A percentile compares a stretch with the other conserved stretches of the same genome.
phyloP scores from a whole-genome alignment of 108 stramenopile genomes.

The Nannochloropsis gaditana region DNA sequence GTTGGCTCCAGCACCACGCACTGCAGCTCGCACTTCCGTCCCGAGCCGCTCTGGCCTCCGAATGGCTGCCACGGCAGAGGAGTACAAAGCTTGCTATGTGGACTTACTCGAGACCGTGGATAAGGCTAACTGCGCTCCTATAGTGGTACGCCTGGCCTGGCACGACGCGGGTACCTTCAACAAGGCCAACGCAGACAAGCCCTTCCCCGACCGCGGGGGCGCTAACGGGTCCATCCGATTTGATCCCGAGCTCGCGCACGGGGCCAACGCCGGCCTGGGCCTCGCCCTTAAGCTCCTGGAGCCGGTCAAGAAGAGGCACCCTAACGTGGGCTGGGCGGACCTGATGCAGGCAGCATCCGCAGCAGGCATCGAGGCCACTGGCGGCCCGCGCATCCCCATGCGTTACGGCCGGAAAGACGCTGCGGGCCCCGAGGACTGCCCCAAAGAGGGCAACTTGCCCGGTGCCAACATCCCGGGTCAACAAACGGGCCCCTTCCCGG shows the following conservation, averaged over 20 bases:
- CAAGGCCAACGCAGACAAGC: conserved; percentile 14
- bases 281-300: conserved; percentile 44
- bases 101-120: background rate
- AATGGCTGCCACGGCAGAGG: background rate
- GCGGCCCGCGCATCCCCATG: conserved; percentile 55
- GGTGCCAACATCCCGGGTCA: conserved; percentile 26
- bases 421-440: conserved; percentile 46
- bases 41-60: background rate
- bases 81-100: conserved; percentile 20
- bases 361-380: conserved; percentile 32
- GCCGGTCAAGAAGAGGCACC: conserved; percentile 47
- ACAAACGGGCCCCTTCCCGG: background rate
- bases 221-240: conserved; percentile 59
- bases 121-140: conserved; percentile 32
- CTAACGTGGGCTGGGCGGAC: conserved; percentile 53
- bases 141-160: conserved; percentile 54
- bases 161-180: conserved; percentile 49
- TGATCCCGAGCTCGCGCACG: conserved; percentile 55
- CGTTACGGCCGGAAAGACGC: conserved; percentile 53
- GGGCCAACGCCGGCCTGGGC: conserved; percentile 54
- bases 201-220: conserved; percentile 42
- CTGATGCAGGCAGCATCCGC: conserved; percentile 55
- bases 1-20: background rate
- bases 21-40: background rate
- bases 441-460: conserved; percentile 52